Evolutionary conservation across 495 filamentous ascomycete species (phyloP).

Genomic region (Cenococcum geophilum): DNA sequence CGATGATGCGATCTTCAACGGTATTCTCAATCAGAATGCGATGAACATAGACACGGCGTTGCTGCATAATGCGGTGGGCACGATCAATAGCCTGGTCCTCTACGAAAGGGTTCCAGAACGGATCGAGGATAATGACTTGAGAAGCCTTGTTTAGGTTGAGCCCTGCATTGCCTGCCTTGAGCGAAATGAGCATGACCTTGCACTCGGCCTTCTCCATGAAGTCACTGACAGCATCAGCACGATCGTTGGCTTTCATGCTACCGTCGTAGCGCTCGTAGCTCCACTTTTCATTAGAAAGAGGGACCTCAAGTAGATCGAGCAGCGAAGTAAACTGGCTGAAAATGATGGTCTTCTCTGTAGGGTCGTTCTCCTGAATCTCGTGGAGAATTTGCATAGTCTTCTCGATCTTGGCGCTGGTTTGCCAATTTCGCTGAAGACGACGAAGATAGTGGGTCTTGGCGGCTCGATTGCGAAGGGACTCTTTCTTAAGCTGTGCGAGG

Average conservation of each 20-base stretch:
- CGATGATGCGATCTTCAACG: constrained; percentile 84
- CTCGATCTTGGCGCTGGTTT: constrained; percentile 71
- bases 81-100: constrained; percentile 94
- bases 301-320: constrained; percentile 88
- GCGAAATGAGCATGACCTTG: constrained; percentile 77
- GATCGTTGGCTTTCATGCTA: constrained; percentile 62
- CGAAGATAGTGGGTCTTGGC: constrained; percentile 63
- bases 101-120: constrained; percentile 95
- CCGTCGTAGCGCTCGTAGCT: constrained; percentile 79
- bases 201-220: constrained; percentile 62
- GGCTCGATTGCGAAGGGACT: constrained; percentile 53
- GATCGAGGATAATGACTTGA: constrained; percentile 86
- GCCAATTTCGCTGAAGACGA: constrained; percentile 58
- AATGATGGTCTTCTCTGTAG: constrained; percentile 75
- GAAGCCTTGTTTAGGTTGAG: constrained; percentile 83
- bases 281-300: constrained; percentile 58
- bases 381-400: constrained; percentile 66
- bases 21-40: constrained; percentile 70
- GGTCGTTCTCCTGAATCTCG: constrained; percentile 43
- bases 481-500: constrained; percentile 60
- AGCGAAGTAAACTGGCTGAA: constrained; percentile 91
- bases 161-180: constrained; percentile 87
- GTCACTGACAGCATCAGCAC: constrained; percentile 63
- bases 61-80: constrained; percentile 85
- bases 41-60: constrained; percentile 67